phyloP scores from a whole-genome alignment of 768 basidiomycete genomes.

The Dioszegia hungarica region DNA sequence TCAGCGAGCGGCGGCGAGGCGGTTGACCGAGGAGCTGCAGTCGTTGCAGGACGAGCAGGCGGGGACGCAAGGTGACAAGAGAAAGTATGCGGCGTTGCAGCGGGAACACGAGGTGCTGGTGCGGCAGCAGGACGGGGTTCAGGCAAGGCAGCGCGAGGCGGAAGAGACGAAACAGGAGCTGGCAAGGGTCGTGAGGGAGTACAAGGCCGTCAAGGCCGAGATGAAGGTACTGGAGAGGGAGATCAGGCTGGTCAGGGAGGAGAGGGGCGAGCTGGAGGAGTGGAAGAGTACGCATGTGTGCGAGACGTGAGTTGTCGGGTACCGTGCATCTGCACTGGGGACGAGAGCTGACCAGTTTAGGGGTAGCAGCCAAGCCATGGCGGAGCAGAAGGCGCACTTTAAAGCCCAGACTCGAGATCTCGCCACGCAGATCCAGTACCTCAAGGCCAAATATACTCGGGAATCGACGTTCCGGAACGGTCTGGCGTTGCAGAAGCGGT shows the following conservation, averaged over 20 bases:
- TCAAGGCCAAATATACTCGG: slow-evolving; percentile 84
- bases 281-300: slow-evolving; percentile 52
- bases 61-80: slow-evolving; percentile 32
- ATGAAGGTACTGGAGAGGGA: slow-evolving; percentile 15
- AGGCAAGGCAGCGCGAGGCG: not conserved
- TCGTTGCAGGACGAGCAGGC: slow-evolving; percentile 23
- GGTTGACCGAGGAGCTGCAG: slow-evolving; percentile 20
- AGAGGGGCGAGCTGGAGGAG: slow-evolving; percentile 44
- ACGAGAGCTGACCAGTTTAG: slow-evolving; percentile 1
- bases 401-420: slow-evolving; percentile 53
- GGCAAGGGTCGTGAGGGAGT: slow-evolving; percentile 2
- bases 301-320: slow-evolving; percentile 52
- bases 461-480: slow-evolving; percentile 74
- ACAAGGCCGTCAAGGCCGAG: slow-evolving; percentile 5
- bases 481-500: slow-evolving; percentile 80
- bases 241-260: slow-evolving; percentile 8
- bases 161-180: not conserved
- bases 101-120: slow-evolving; percentile 39
- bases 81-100: slow-evolving; percentile 46
- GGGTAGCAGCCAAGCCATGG: not conserved
- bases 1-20: slow-evolving; percentile 41
- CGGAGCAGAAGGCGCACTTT: slow-evolving; percentile 23
- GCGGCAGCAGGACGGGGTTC: slow-evolving; percentile 37
- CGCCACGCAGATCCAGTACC: slow-evolving; percentile 81
- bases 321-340: no score